phyloP scores from a whole-genome alignment of 1,139 yeast genomes.

The Blastobotrys petasosporus region DNA sequence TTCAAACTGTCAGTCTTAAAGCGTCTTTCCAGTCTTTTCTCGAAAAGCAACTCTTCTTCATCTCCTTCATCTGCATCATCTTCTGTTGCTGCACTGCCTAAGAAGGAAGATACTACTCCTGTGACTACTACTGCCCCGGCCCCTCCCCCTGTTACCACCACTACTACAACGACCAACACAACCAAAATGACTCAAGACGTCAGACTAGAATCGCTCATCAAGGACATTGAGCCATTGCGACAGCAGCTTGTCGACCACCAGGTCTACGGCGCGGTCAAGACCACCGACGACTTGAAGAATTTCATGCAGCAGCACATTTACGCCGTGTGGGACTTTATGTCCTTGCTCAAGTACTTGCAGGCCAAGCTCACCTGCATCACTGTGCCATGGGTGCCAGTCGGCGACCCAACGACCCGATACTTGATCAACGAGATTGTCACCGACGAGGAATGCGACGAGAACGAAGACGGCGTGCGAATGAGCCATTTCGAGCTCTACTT shows the following conservation, averaged over 20 bases:
- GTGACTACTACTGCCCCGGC: no score
- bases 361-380: constrained; percentile 18
- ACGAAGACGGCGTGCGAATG: constrained; percentile 21
- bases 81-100: no score
- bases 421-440: constrained; percentile 22
- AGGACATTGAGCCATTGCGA: constrained; percentile 19
- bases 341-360: constrained; percentile 20
- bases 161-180: background rate
- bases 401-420: constrained; percentile 21
- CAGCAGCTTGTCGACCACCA: constrained; percentile 19
- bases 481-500: constrained; percentile 21
- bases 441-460: constrained; percentile 22
- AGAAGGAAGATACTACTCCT: no score
- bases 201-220: constrained; percentile 16
- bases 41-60: no score
- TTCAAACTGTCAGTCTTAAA: no score
- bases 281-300: constrained; percentile 17
- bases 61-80: no score
- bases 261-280: constrained; percentile 19
- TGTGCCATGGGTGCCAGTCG: constrained; percentile 22
- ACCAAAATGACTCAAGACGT: constrained; percentile 12
- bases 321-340: constrained; percentile 25
- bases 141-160: no score
- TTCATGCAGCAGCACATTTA: constrained; percentile 22
- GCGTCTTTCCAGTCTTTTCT: no score